Evolutionary conservation across 805 yeast species (phyloP).

Genomic region (Maudiozyma barnettii): DNA sequence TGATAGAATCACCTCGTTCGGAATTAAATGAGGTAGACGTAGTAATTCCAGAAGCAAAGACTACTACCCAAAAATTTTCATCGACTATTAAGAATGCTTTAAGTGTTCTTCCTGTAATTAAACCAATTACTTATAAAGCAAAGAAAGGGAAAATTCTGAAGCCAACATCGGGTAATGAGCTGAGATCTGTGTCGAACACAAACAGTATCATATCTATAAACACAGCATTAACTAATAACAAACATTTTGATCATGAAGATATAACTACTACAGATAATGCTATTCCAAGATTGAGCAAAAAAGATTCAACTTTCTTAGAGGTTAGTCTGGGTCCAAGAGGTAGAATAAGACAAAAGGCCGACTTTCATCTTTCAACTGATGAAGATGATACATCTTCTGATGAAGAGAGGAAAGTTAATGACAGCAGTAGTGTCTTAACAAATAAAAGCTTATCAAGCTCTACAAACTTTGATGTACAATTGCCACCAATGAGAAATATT

Average conservation of each 20-base stretch:
- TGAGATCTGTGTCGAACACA: constrained; percentile 12
- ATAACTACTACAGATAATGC: not conserved
- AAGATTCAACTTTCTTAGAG: constrained; percentile 1
- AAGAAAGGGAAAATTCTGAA: constrained; percentile 6
- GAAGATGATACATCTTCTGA: constrained; percentile 3
- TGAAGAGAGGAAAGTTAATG: constrained; percentile 12
- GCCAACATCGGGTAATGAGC: constrained; percentile 11
- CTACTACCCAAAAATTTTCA: not conserved
- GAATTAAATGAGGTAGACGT: not conserved
- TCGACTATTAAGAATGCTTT: constrained; percentile 5
- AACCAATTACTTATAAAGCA: not conserved
- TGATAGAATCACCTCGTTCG: constrained; percentile 3
- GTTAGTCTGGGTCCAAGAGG: not conserved
- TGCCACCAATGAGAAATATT: constrained; percentile 24
- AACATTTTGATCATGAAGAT: not conserved
- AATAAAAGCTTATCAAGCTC: not conserved
- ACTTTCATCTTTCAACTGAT: constrained; percentile 11
- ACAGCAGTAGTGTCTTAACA: constrained; percentile 4
- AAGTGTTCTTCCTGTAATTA: constrained; percentile 12
- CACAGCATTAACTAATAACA: constrained; percentile 1
- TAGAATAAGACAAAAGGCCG: constrained; percentile 6
- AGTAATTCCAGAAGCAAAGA: not conserved
- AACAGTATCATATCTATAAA: constrained; percentile 15
- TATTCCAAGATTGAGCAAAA: not conserved
- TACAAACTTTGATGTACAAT: constrained; percentile 7